phyloP scores from a whole-genome alignment of 805 yeast genomes.

The Spathaspora passalidarum region DNA sequence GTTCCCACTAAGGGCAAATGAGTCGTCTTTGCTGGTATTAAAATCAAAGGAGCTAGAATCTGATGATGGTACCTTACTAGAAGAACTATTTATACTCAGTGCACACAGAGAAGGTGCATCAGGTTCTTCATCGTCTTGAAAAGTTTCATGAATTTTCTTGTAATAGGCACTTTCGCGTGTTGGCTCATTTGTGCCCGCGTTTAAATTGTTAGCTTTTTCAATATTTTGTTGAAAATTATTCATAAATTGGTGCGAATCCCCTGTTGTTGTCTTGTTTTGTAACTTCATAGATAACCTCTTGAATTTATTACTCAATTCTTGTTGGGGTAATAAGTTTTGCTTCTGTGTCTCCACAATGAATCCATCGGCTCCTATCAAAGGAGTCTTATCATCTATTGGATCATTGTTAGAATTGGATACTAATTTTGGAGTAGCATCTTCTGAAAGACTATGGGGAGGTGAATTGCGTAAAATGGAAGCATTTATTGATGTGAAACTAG shows the following conservation, averaged over 20 bases:
- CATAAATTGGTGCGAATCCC: conserved; percentile 40
- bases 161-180: conserved; percentile 17
- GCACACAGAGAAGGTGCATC: background rate
- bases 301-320: conserved; percentile 32
- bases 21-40: conserved; percentile 1
- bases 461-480: conserved; percentile 23
- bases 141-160: conserved; percentile 25
- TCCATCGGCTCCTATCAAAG: conserved; percentile 16
- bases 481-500: conserved; percentile 33
- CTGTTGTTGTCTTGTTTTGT: conserved; percentile 31
- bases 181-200: background rate
- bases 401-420: conserved; percentile 4
- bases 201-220: conserved; percentile 17
- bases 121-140: conserved; percentile 4
- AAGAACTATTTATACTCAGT: background rate
- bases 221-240: conserved; percentile 36
- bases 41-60: conserved; percentile 6
- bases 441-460: conserved; percentile 9
- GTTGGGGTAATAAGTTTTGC: conserved; percentile 23
- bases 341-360: conserved; percentile 4
- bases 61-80: conserved; percentile 6
- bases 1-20: conserved; percentile 14
- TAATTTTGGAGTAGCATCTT: conserved; percentile 23
- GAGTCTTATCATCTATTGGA: conserved; percentile 27
- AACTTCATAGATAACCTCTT: conserved; percentile 36